phyloP scores from a whole-genome alignment of 1,284 basidiomycete genomes.

The Stygiomarasmius scandens region DNA sequence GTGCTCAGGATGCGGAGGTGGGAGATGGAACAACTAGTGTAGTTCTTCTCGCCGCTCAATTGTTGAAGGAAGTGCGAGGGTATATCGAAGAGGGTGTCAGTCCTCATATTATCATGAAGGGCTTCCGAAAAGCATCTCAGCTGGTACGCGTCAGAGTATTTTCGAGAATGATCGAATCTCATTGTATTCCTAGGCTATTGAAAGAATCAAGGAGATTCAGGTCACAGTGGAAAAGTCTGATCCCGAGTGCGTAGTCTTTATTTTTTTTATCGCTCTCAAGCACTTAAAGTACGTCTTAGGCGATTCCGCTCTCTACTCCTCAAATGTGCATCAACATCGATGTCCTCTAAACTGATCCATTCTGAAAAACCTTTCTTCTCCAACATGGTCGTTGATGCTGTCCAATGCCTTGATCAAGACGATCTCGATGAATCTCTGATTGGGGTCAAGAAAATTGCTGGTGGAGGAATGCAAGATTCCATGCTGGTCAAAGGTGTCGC shows the following conservation, averaged over 20 bases:
- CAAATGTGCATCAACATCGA: slow-evolving; percentile 97
- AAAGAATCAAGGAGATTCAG: slow-evolving; percentile 89
- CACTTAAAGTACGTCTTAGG: slow-evolving; percentile 42
- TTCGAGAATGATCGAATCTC: slow-evolving; percentile 19
- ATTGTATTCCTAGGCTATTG: slow-evolving; percentile 63
- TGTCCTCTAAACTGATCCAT: slow-evolving; percentile 99
- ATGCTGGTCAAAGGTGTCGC: slow-evolving; percentile 88
- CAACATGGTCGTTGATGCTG: slow-evolving; percentile 98
- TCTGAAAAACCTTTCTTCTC: slow-evolving; percentile 99
- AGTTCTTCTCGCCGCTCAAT: slow-evolving; percentile 90
- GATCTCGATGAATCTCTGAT: slow-evolving; percentile 97
- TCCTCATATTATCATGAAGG: slow-evolving; percentile 97
- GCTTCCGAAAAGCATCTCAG: slow-evolving; percentile 87
- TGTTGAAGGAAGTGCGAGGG: slow-evolving; percentile 90
- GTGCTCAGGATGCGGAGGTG: slow-evolving; percentile 98
- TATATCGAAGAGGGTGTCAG: slow-evolving; percentile 98
- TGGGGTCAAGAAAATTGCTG: slow-evolving; percentile 98
- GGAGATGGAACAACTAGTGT: slow-evolving; percentile 98
- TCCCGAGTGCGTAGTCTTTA: slow-evolving; percentile 85
- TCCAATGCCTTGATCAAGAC: slow-evolving; percentile 88
- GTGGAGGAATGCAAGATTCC: slow-evolving; percentile 98
- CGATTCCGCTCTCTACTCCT: slow-evolving; percentile 92
- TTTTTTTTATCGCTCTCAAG: neutral
- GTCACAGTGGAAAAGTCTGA: slow-evolving; percentile 90
- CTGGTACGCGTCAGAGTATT: slow-evolving; percentile 59